Conservation (phyloP, 352 stramenopile genomes). For the Phytophthora brassicae region DNA sequence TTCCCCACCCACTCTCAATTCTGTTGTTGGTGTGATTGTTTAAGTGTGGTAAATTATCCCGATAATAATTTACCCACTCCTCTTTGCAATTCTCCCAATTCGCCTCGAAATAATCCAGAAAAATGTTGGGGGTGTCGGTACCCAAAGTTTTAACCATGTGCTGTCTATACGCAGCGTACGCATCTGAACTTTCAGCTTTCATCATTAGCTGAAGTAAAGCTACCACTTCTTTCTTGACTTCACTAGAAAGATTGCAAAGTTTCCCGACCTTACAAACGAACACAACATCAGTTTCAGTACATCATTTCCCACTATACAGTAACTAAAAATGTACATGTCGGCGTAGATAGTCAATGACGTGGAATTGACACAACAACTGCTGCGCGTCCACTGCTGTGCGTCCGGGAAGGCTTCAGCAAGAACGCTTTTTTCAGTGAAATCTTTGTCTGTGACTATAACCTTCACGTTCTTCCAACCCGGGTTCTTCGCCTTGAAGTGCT, state of each 20-base stretch:
- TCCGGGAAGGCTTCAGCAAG: neutral
- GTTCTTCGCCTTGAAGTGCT: conserved; percentile 10
- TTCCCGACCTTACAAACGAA: neutral
- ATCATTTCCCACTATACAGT: too few relatives aligned
- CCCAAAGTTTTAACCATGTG: too few relatives aligned
- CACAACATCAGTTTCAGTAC: too few relatives aligned
- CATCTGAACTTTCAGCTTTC: conserved; percentile 2
- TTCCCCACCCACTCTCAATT: conserved; percentile 9
- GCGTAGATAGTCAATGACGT: conserved; percentile 2
- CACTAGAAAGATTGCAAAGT: neutral
- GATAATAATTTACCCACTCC: conserved; percentile 5
- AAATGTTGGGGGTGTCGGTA: too few relatives aligned
- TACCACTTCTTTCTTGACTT: neutral
- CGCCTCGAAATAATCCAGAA: conserved; percentile 6
- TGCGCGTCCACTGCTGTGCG: too few relatives aligned
- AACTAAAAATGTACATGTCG: neutral
- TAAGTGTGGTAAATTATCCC: conserved; percentile 4
- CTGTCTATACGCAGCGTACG: neutral
- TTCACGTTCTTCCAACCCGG: conserved; percentile 10
- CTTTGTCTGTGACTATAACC: conserved; percentile 14
- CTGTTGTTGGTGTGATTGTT: conserved; percentile 12
- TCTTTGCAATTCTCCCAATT: conserved; percentile 14
- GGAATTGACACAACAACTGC: conserved; percentile 8
- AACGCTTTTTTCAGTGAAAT: conserved; percentile 6
- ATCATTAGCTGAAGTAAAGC: conserved; percentile 12